Evolutionary conservation across 352 stramenopile species (phyloP), one percentile per base, ranked within the genome.

Genomic region (Saprolegnia parasitica): DNA sequence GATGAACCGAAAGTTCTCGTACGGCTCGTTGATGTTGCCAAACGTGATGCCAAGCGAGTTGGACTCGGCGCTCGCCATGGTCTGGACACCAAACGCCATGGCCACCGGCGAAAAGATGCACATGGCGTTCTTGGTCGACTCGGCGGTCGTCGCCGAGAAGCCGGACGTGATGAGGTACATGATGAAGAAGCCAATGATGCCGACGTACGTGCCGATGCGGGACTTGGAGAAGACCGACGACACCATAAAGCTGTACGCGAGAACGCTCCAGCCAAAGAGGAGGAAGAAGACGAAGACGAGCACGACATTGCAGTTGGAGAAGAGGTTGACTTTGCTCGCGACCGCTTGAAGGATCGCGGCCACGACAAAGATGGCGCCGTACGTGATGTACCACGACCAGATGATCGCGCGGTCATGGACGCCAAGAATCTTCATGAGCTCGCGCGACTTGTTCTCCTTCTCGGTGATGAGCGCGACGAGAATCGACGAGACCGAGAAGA

Each of bases 361-460:
- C 24, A 83, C 39, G 21, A 81, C 18, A 37, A 91, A 75, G 60
- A 90, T 81, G 24, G 78, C 42, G 58, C 47, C 23, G 20, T 72
- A 72, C n/a, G 57, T 72, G 49, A 72, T 42, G 58, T 68, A 79
- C 24, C 47, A 88, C 72, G 60, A 89, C 75, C 46, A 88, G 76
- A 54, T 77, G 26, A 47, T 81, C 39, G 68, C 83, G 81, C 21
- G 75, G 77, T 57, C 90, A 65, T 21, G 86, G 54, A 95, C 71
- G 24, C 87, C 84, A 84, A 94, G 91, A 58, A 91, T 89, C 20
- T 87, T 86, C 72, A 96, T 87, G 47, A 79, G 75, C 72, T 96
- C 89, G 26, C 86, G 84, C 54, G 89, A 76, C 23, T 49, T 49
- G 42, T 49, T 49, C 18, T 96, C 89, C 39, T 93, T 93, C 72